Conservation (phyloP, 2,329 filamentous ascomycete genomes). For the Fusarium falciforme region DNA sequence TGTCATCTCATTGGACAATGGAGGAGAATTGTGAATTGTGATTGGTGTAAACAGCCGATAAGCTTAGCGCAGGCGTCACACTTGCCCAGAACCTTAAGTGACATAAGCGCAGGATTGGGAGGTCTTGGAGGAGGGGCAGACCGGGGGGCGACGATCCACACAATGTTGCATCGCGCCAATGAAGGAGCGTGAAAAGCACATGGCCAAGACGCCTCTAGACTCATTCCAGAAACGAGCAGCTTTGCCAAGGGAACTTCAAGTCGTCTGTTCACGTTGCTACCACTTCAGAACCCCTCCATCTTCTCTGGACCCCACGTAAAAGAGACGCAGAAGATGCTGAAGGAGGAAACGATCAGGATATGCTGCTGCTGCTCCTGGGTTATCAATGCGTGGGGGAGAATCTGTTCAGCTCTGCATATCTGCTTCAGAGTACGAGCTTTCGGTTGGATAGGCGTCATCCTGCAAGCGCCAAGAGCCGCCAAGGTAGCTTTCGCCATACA, state of each 20-base stretch:
- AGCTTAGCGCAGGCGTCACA: conserved; percentile 35
- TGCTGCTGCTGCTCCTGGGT: background rate
- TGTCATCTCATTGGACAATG: conserved; percentile 24
- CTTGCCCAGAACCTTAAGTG: conserved; percentile 38
- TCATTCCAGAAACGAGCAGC: conserved; percentile 26
- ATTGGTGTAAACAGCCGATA: conserved; percentile 33
- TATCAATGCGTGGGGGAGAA: conserved; percentile 1
- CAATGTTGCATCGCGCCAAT: conserved; percentile 8
- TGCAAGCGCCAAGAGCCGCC: conserved; percentile 38
- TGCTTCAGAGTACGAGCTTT: conserved; percentile 1
- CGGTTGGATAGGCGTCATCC: conserved; percentile 33
- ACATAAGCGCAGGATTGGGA: conserved; percentile 37
- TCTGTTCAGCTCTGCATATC: conserved; percentile 16
- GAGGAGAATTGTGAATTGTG: conserved; percentile 6
- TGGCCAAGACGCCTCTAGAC: conserved; percentile 30
- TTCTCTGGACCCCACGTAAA: conserved; percentile 5
- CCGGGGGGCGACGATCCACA: conserved; percentile 17
- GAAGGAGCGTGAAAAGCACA: background rate
- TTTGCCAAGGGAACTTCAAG: conserved; percentile 8
- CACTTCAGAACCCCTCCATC: conserved; percentile 3
- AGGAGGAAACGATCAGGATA: conserved; percentile 12
- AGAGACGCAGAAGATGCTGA: conserved; percentile 6
- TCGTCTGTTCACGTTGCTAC: conserved; percentile 3
- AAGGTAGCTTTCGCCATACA: conserved; percentile 21
- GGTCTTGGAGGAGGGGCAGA: conserved; percentile 8